Evolutionary conservation across 192 early-diverging fungal genomes (phyloP), one percentile per base, ranked within the genome.

Genomic region (Haplosporangium gracile): DNA sequence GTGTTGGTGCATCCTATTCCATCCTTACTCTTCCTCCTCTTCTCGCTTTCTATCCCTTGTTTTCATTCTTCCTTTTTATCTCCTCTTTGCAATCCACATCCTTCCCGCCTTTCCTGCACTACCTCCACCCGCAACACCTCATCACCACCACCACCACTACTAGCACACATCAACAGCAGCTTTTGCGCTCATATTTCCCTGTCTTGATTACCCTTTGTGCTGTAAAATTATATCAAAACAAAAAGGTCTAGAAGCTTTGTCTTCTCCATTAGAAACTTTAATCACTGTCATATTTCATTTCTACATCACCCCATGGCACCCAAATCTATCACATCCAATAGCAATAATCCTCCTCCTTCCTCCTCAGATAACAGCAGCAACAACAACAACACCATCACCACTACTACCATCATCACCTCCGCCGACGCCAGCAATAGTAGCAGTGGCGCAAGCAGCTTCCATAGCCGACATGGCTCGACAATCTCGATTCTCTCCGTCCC

Each of bases 401-500:
- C n/a, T n/a, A n/a, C n/a, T n/a, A n/a, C n/a, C n/a, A n/a, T n/a
- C n/a, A n/a, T n/a, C n/a, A n/a, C n/a, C n/a, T n/a, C n/a, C n/a
- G n/a, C n/a, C n/a, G n/a, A n/a, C n/a, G n/a, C n/a, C n/a, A n/a
- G n/a, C n/a, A n/a, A n/a, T n/a, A 51, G 76, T 15, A 70, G 34
- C 29, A 70, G 47, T 10, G 18, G 49, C 20, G 49, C 49, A 22
- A 51, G 49, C 49, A 22, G 18, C 70, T 26, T 69, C 49, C 42
- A 68, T 34, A 45, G 36, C 68, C 13, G 68, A 29, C 53, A 32
- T 70, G 39, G 63, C 16, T 57, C 76, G 8, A 75, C 49, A 7
- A n/a, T 77, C 15, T 86, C 84, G 3, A 57, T 86, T 22, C 70
- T 81, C 15, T 86, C 84, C 8, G 76, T 80, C 20, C 78, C 84